phyloP scores from a whole-genome alignment of 345 rosid species.

The Erysimum cheiranthoides region DNA sequence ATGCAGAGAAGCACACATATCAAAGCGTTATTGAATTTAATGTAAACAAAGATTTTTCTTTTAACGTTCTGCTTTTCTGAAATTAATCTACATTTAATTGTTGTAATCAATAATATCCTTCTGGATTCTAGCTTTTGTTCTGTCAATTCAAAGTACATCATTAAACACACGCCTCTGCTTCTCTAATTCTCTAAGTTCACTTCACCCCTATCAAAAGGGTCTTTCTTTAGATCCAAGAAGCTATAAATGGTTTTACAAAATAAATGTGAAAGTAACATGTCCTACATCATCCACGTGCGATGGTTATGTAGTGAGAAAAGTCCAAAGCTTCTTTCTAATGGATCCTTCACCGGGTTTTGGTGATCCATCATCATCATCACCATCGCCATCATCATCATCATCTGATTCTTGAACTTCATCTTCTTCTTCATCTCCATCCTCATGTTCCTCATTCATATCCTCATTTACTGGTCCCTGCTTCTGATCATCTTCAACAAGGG shows the following conservation, averaged over 20 bases:
- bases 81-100: conserved; percentile 33
- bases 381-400: conserved; percentile 51
- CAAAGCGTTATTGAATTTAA: conserved; percentile 40
- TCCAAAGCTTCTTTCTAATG: conserved; percentile 81
- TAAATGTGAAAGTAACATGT: conserved; percentile 47
- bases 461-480: conserved; percentile 54
- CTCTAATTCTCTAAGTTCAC: conserved; percentile 33
- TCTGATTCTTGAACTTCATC: conserved; percentile 24
- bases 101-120: conserved; percentile 42
- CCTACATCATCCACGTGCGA: conserved; percentile 43
- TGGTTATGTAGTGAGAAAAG: conserved; percentile 65
- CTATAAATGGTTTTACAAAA: conserved; percentile 35
- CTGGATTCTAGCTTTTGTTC: conserved; percentile 33
- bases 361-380: conserved; percentile 38
- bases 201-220: conserved; percentile 33
- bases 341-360: conserved; percentile 69
- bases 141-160: conserved; percentile 38
- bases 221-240: conserved; percentile 33
- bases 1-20: conserved; percentile 45
- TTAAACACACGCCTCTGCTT: conserved; percentile 42
- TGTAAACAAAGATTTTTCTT: conserved; percentile 36
- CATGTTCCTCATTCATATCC: conserved; percentile 45
- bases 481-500: conserved; percentile 55
- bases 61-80: conserved; percentile 33
- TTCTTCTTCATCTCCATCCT: conserved; percentile 41